phyloP scores from a whole-genome alignment of 176 grass and related monocot species.

The Dactylis glomerata region DNA sequence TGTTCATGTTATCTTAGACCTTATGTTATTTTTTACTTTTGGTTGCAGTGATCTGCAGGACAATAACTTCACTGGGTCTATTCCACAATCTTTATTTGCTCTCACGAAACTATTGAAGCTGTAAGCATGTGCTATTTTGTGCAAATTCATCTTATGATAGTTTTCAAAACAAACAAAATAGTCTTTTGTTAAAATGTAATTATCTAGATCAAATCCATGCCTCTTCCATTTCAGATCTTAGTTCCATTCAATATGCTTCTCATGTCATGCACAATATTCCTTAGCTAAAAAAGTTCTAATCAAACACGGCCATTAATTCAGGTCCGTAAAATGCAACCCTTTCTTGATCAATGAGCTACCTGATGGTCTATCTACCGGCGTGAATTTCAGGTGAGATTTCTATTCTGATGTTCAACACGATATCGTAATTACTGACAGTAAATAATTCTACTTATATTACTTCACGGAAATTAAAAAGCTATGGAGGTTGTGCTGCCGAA shows the following conservation, averaged over 20 bases:
- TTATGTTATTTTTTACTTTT: constrained; percentile 21
- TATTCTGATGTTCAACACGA: constrained; percentile 20
- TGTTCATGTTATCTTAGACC: background rate
- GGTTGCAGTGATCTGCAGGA: constrained; percentile 43
- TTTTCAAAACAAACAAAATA: background rate
- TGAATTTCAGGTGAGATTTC: constrained; percentile 45
- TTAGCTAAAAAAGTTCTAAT: background rate
- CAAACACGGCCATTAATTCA: constrained; percentile 22
- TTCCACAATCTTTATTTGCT: constrained; percentile 50
- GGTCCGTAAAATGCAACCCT: constrained; percentile 62
- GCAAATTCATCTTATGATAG: background rate
- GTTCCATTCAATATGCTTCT: background rate
- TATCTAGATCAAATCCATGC: constrained; percentile 1
- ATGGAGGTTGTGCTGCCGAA: constrained; percentile 35
- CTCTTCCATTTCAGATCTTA: background rate
- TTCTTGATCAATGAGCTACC: constrained; percentile 43
- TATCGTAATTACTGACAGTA: background rate
- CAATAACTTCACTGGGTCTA: constrained; percentile 62
- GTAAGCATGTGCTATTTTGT: constrained; percentile 36
- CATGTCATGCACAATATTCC: background rate
- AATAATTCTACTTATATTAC: constrained; percentile 4
- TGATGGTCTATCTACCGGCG: constrained; percentile 19
- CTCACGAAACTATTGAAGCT: constrained; percentile 45
- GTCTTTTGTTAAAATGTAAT: background rate
- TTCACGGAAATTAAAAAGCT: constrained; percentile 40